Evolutionary conservation across 495 filamentous ascomycete genomes (phyloP), one percentile per base, ranked within the genome.

Genomic region (Aspergillus carlsbadensis): DNA sequence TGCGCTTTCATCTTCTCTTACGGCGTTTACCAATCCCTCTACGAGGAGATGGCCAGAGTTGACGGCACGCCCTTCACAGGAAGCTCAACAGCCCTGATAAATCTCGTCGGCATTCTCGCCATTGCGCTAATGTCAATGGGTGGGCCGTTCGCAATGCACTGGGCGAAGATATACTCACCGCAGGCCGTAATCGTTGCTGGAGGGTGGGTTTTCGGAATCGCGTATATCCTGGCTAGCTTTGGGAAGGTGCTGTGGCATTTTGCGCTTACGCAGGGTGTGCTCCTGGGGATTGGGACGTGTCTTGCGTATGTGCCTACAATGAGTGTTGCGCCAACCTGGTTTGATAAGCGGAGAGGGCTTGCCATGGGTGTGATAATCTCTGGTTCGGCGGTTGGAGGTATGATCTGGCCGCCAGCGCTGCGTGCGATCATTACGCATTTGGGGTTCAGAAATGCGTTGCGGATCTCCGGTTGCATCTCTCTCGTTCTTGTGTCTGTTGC

Each of bases 191-290:
- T 67, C 21, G 62, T 70, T 52, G 51, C 59, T 29, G 74, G 73
- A 24, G 73, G 68, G 21, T 46, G 71, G 31, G 57, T 77, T 13
- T 70, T 74, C 31, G 70, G 63, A 14, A 58, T 76, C 2, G 67
- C 69, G 8, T 70, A 65, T 18, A 82, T 87, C 72, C 77, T 86
- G 67, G 72, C 71, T 5, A 80, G 75, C 47, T 62, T 87, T 1
- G 84, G 82, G 59, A 73, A 66, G 35, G 57, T 72, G 34, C 81
- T 83, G 63, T 87, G 75, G 71, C 81, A 87, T 41, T 81, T 87
- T 61, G 74, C 81, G 57, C 72, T 88, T 8, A 77, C 78, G 0
- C 84, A 87, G 62, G 82, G 81, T 15, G 55, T 87, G 3, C 68
- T 87, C 2, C 68, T 77, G 1, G 83, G 83, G 0, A 54, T 78